A percentile compares a stretch with the other conserved stretches of the same genome.
Evolutionary conservation across 2,329 filamentous ascomycete species (phyloP).

Genomic region (Colletotrichum trifolii): DNA sequence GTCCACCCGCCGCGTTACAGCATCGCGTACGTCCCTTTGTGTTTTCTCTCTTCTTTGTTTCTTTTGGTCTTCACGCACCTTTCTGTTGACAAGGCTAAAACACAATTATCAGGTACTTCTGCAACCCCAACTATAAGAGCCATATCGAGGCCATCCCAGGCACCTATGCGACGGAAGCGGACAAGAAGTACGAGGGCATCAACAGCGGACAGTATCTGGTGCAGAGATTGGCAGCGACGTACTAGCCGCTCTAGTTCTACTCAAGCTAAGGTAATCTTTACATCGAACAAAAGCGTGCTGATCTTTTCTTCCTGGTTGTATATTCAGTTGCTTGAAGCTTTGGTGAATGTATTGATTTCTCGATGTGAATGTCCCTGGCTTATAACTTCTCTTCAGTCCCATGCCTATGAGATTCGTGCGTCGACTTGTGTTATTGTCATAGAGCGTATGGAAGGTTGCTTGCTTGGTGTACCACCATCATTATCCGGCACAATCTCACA

Average conservation of each 20-base stretch:
- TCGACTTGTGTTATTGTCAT: no score
- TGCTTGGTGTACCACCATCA: no score
- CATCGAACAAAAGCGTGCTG: no score
- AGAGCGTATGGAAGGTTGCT: no score
- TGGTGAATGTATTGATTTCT: no score
- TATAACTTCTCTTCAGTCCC: no score
- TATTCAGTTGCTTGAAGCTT: no score
- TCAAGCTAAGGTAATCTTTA: no score
- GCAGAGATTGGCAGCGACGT: slow-evolving; percentile 80
- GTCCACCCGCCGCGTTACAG: slow-evolving; percentile 83
- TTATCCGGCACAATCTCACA: no score
- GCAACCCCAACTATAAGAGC: slow-evolving; percentile 83
- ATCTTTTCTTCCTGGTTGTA: no score
- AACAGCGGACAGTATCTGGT: slow-evolving; percentile 85
- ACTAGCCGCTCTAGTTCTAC: slow-evolving; percentile 50
- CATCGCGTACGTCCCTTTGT: slow-evolving; percentile 72
- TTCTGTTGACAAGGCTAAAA: background rate
- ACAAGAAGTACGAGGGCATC: slow-evolving; percentile 84
- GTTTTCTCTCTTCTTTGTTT: background rate
- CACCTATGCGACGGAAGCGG: slow-evolving; percentile 71
- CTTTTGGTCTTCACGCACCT: background rate
- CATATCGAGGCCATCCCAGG: slow-evolving; percentile 85
- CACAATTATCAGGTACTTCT: slow-evolving; percentile 74
- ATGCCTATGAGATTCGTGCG: no score
- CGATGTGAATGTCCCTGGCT: no score